These are phyloP conservation scores for Myrica gale DNA, from an alignment of 306 rosid genomes.

Conservation along the genomic window DNA sequence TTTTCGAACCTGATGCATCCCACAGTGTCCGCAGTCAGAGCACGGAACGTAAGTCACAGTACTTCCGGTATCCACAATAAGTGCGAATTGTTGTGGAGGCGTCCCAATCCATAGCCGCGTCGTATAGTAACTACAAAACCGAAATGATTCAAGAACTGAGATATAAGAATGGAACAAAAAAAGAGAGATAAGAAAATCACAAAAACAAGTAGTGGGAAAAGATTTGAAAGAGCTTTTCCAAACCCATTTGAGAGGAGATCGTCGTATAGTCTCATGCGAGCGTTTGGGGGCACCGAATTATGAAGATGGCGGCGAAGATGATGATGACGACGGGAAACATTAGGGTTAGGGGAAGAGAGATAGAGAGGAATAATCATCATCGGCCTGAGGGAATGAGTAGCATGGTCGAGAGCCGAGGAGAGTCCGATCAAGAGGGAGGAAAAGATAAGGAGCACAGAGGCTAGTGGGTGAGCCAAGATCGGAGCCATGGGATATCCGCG, in stretches of 20 bases:
- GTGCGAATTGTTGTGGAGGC: conserved; percentile 87
- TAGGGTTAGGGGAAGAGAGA: conserved; percentile 43
- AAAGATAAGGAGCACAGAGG: neutral
- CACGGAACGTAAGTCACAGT: conserved; percentile 98
- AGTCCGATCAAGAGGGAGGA: neutral
- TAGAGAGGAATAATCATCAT: conserved; percentile 81
- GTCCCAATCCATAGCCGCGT: conserved; percentile 94
- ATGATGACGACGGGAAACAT: conserved; percentile 22
- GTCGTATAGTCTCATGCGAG: conserved; percentile 88
- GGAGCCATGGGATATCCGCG: neutral
- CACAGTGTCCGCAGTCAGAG: conserved; percentile 75
- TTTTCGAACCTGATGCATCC: conserved; percentile 52
- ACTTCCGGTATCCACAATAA: conserved; percentile 96
- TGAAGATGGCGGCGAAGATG: conserved; percentile 63
- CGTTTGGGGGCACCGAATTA: conserved; percentile 52
- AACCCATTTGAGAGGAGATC: conserved; percentile 88
- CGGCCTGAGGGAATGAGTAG: conserved; percentile 40
- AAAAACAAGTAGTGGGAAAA: neutral
- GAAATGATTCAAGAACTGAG: neutral
- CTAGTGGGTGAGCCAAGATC: neutral
- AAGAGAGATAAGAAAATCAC: neutral
- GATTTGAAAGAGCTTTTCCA: neutral
- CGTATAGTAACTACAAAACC: conserved; percentile 64
- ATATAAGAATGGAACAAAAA: neutral
- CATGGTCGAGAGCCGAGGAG: conserved; percentile 12